A percentile compares a stretch with the other conserved stretches of the same genome.
phyloP scores from a whole-genome alignment of 148 eudicot species.

The Nepenthes gracilis region DNA sequence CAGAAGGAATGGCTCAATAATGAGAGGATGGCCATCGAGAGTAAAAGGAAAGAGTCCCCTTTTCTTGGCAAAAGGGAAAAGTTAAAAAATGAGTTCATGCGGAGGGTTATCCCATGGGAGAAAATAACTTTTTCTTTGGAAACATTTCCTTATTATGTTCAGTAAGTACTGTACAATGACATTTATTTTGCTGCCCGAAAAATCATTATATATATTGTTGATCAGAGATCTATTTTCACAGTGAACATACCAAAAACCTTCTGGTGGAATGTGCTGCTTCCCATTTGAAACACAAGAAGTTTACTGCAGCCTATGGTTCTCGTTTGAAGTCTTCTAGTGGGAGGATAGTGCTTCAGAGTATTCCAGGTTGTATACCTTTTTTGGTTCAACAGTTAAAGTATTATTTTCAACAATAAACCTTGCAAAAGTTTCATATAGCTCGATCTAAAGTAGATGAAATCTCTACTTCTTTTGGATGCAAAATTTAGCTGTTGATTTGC shows the following conservation, averaged over 20 bases:
- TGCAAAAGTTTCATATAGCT: too few relatives aligned
- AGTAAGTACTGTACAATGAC: constrained; percentile 33
- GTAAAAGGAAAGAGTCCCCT: constrained; percentile 78
- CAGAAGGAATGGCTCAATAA: constrained; percentile 88
- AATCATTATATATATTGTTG: constrained; percentile 4
- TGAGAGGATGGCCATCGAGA: constrained; percentile 75
- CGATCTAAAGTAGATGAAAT: too few relatives aligned
- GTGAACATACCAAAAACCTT: constrained; percentile 67
- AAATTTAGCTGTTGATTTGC: background rate
- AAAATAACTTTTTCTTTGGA: constrained; percentile 90
- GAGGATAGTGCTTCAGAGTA: constrained; percentile 87
- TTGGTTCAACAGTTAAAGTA: too few relatives aligned
- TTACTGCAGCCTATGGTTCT: constrained; percentile 57
- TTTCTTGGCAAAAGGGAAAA: constrained; percentile 64
- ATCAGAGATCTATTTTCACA: constrained; percentile 22
- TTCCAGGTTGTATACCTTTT: constrained; percentile 48
- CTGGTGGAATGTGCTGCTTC: constrained; percentile 84
- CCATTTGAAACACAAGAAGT: constrained; percentile 61
- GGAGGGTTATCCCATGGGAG: constrained; percentile 93
- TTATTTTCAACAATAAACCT: too few relatives aligned
- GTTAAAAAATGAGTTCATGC: constrained; percentile 71
- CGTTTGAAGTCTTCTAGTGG: constrained; percentile 75
- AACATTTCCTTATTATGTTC: constrained; percentile 77
- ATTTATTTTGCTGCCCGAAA: constrained; percentile 4
- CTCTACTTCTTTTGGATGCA: background rate